Conservation (phyloP, 2,329 filamentous ascomycete genomes). For the Peltaster fructicola region DNA sequence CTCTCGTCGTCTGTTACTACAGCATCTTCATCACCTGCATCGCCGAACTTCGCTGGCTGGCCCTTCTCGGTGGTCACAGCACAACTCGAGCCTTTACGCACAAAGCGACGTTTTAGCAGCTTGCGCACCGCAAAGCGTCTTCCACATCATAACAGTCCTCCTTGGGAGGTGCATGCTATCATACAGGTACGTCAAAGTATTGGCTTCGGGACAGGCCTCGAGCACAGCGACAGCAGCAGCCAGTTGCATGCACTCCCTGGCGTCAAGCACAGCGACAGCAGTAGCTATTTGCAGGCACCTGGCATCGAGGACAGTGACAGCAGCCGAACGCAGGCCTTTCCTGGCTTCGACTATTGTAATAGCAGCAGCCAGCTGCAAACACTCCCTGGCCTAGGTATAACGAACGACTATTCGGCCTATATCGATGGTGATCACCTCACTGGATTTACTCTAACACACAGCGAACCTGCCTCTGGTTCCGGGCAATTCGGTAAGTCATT, state of each 20-base stretch:
- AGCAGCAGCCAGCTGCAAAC: no score
- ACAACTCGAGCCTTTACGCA: constrained; percentile 1
- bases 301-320: neutral
- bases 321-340: neutral
- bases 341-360: no score
- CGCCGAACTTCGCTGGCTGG: neutral
- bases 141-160: constrained; percentile 8
- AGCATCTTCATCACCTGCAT: constrained; percentile 8
- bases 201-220: constrained; percentile 1
- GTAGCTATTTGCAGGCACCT: neutral
- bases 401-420: no score
- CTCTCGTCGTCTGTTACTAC: constrained; percentile 1
- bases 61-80: no score
- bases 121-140: constrained; percentile 15
- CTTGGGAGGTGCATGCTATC: constrained; percentile 17
- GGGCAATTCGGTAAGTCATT: no score
- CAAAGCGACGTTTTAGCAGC: constrained; percentile 14
- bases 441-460: no score
- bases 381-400: no score
- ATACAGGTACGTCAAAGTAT: constrained; percentile 9
- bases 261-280: neutral
- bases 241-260: no score
- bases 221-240: constrained; percentile 1
- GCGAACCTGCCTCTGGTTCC: no score
- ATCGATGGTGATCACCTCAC: no score